Conservation (phyloP, 768 basidiomycete species). For the Paxillus ammoniavirescens region DNA sequence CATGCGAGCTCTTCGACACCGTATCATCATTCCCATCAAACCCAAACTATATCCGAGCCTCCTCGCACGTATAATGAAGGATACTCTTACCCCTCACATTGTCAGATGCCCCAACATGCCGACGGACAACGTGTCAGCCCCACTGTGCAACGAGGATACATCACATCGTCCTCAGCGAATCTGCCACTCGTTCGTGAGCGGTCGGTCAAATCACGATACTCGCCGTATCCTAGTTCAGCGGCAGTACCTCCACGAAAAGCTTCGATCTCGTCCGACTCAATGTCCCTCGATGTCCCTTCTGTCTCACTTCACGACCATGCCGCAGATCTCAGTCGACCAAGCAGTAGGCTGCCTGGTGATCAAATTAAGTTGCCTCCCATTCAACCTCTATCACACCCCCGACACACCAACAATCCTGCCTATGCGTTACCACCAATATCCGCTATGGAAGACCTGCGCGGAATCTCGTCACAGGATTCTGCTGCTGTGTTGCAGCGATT, state of each 20-base stretch:
- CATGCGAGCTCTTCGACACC: constrained; percentile 16
- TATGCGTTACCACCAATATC: constrained; percentile 70
- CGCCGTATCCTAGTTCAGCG: constrained; percentile 43
- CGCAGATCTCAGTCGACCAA: constrained; percentile 23
- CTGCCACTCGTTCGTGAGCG: constrained; percentile 25
- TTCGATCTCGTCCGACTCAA: constrained; percentile 22
- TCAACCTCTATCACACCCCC: constrained; percentile 32
- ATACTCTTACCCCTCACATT: constrained; percentile 30
- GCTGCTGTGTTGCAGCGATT: constrained; percentile 66
- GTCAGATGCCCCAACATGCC: constrained; percentile 21
- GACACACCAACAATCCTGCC: constrained; percentile 31
- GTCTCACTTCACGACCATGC: constrained; percentile 32
- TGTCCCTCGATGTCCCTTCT: constrained; percentile 36
- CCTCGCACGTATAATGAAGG: constrained; percentile 24
- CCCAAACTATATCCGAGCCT: constrained; percentile 18
- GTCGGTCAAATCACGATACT: constrained; percentile 34
- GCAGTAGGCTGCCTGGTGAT: constrained; percentile 30
- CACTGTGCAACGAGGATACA: constrained; percentile 30
- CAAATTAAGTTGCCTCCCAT: constrained; percentile 42
- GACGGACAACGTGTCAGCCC: constrained; percentile 26
- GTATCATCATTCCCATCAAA: constrained; percentile 26
- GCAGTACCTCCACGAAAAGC: constrained; percentile 21
- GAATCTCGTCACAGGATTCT: constrained; percentile 51
- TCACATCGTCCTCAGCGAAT: constrained; percentile 24
- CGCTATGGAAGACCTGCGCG: constrained; percentile 61